Evolutionary conservation across 257 asterid genomes (phyloP), one percentile per base, ranked within the genome.

Genomic region (Solanum chmielewskii): DNA sequence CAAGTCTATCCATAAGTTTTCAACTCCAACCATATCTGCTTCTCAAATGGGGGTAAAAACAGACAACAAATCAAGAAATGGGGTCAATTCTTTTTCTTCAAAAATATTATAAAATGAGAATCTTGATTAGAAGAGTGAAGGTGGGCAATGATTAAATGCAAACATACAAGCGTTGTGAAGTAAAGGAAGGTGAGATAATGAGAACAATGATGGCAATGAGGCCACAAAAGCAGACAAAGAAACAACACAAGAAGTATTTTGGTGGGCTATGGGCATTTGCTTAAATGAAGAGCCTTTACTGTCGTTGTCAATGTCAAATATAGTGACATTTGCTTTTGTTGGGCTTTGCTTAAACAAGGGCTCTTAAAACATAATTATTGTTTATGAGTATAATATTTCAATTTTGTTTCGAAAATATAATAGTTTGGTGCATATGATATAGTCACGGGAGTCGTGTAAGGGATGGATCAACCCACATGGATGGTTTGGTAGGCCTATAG

Each of bases 1-100:
- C 86, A 90, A 83, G 49, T 89, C 90, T 87, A 89, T 93, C 97
- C 97, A 91, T 91, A 84, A 88, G 93, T 83, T 83, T 69, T 35
- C 86, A 64, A 84, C 86, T 70, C 83, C 91, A 76, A 73, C 92
- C 96, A 93, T 92, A 85, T 88, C 87, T 87, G 90, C 80, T 88
- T 86, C 91, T 87, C 52, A 78, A 78, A 70, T 47, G 75, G 68
- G 83, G 74, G 35, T 89, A 89, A 71, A 86, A 83, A 83, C 81
- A 87, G 45, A 62, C 83, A 88, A 74, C 18, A 74, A 31, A 89
- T 68, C 87, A 20, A 82, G 18, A 56, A 87, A 85, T 35, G 83
- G 60, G 85, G 59, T 35, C 11, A 20, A 16, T 66, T 86, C 47
- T 80, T 44, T 66, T 37, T 5, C 5, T 45, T 47, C 6, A 11